These are phyloP conservation scores for Phytophthora podocarpi DNA, from an alignment of 352 stramenopile species.

Conservation along the genomic window DNA sequence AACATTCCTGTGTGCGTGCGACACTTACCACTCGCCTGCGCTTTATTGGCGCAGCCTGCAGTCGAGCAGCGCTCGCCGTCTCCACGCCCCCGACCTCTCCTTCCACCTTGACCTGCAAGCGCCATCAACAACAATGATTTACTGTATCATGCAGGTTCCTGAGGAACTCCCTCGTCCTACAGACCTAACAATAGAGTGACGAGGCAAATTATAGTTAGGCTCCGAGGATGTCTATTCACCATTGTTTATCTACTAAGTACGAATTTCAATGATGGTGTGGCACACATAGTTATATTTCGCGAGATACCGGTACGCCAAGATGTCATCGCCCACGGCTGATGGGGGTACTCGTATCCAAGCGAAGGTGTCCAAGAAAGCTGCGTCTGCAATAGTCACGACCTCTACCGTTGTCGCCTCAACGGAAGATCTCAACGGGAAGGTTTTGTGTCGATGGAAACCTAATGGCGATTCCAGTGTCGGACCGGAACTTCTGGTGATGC, in stretches of 20 bases:
- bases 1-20: constrained; percentile 20
- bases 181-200: no score
- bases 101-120: not conserved
- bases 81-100: not conserved
- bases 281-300: no score
- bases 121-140: not conserved
- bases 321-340: no score
- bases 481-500: constrained; percentile 33
- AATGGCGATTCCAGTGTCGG: not conserved
- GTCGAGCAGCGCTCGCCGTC: constrained; percentile 15
- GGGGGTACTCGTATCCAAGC: not conserved
- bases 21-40: constrained; percentile 10
- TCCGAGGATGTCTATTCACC: no score
- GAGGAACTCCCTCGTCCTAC: no score
- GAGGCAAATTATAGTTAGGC: no score
- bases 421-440: constrained; percentile 4
- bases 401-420: not conserved
- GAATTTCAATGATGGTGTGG: no score
- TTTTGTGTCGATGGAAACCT: constrained; percentile 20
- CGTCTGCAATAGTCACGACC: not conserved
- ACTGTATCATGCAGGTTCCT: not conserved
- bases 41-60: constrained; percentile 19
- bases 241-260: no score
- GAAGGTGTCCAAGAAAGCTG: not conserved
- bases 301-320: no score